A percentile compares a stretch with the other conserved stretches of the same genome.
Evolutionary conservation across 2,329 filamentous ascomycete species (phyloP).

Genomic region (Aaosphaeria arxii): DNA sequence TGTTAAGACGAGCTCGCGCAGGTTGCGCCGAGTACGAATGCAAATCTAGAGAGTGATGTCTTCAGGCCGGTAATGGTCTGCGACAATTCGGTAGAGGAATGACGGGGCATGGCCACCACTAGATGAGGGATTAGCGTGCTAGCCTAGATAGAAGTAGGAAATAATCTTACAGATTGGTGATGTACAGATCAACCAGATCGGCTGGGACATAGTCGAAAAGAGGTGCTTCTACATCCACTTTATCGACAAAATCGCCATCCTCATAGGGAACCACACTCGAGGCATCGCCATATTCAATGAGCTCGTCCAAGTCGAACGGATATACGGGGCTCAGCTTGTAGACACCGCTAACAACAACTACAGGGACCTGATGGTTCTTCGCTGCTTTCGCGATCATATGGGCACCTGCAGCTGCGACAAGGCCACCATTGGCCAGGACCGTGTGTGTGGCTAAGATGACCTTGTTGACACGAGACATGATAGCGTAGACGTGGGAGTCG

Average conservation of each 20-base stretch:
- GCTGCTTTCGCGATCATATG: constrained; percentile 81
- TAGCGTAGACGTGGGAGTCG: constrained; percentile 82
- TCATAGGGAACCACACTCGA: constrained; percentile 73
- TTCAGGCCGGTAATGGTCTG: constrained; percentile 72
- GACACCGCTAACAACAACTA: constrained; percentile 84
- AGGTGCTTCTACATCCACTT: constrained; percentile 74
- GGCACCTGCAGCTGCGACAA: constrained; percentile 81
- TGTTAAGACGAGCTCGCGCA: no score
- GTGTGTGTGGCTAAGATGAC: constrained; percentile 86
- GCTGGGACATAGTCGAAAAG: constrained; percentile 79
- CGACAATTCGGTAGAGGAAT: constrained; percentile 70
- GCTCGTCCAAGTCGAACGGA: constrained; percentile 74
- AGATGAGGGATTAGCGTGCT: constrained; percentile 9
- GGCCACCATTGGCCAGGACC: constrained; percentile 82
- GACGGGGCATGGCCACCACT: constrained; percentile 68
- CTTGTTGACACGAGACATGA: constrained; percentile 95
- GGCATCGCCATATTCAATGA: constrained; percentile 85
- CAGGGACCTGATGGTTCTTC: constrained; percentile 74
- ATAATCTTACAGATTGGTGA: constrained; percentile 72
- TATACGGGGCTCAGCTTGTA: constrained; percentile 93
- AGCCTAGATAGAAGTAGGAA: constrained; percentile 3
- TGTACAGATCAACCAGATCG: constrained; percentile 74
- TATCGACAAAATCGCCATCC: constrained; percentile 74
- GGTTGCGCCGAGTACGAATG: neutral
- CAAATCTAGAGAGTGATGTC: constrained; percentile 56